Percentiles rank a stretch among this genome's conserved stretches.
These are phyloP conservation scores for Trichopus zeylanicus DNA, from an alignment of 116 monocot genomes.

Conservation along the genomic window DNA sequence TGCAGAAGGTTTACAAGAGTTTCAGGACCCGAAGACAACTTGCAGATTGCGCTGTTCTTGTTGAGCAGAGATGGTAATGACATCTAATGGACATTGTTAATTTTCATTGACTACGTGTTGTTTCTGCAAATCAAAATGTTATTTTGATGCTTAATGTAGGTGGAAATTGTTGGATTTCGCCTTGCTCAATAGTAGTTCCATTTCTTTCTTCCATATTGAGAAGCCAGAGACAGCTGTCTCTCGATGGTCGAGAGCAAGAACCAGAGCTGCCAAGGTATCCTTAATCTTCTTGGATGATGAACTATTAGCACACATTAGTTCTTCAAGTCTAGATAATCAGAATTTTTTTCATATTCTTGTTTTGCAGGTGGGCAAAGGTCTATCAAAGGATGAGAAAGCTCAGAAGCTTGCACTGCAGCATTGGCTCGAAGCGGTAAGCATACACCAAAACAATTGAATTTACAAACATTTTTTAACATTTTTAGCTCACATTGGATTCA, in stretches of 20 bases:
- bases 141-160: constrained; percentile 27
- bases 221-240: too few relatives aligned
- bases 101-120: background rate
- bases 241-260: constrained; percentile 85
- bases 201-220: constrained; percentile 68
- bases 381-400: too few relatives aligned
- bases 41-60: constrained; percentile 90
- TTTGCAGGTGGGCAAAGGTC: constrained; percentile 74
- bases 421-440: constrained; percentile 95
- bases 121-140: too few relatives aligned
- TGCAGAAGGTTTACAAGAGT: constrained; percentile 94
- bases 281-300: too few relatives aligned
- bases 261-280: constrained; percentile 79
- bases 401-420: constrained; percentile 90
- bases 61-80: constrained; percentile 78
- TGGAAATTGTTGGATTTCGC: constrained; percentile 89
- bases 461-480: too few relatives aligned
- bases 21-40: constrained; percentile 89
- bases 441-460: too few relatives aligned
- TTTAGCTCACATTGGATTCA: too few relatives aligned
- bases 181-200: constrained; percentile 64
- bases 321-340: too few relatives aligned
- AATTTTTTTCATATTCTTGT: too few relatives aligned
- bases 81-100: background rate
- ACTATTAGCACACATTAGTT: too few relatives aligned